Evolutionary conservation across 139 green algal species (phyloP).

Genomic region (Chlamydomonas sphaeroides): DNA sequence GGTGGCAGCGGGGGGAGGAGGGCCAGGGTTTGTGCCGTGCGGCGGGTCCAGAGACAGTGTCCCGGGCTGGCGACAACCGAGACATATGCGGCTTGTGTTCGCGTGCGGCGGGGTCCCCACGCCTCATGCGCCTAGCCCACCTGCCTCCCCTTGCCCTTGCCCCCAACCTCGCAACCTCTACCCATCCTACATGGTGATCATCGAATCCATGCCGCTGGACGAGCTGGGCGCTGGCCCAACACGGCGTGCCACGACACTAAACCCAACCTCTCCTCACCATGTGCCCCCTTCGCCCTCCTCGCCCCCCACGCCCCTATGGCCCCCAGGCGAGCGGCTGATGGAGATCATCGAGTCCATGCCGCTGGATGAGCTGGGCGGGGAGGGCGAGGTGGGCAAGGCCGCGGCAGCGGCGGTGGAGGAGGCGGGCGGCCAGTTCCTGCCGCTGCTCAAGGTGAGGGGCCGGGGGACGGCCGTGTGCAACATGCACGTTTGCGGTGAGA

Average conservation of each 20-base stretch:
- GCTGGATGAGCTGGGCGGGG: constrained; percentile 26
- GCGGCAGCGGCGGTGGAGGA: constrained; percentile 41
- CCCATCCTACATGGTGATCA: no score
- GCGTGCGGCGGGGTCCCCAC: no score
- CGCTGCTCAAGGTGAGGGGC: constrained; percentile 53
- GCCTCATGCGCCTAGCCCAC: no score
- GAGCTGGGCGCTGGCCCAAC: no score
- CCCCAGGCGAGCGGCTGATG: constrained; percentile 46
- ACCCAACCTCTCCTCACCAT: neutral
- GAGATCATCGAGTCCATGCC: constrained; percentile 62
- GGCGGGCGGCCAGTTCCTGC: constrained; percentile 61
- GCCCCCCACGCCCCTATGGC: neutral
- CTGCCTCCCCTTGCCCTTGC: no score
- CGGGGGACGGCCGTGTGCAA: no score
- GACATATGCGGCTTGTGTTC: no score
- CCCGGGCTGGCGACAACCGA: no score
- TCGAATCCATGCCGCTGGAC: no score
- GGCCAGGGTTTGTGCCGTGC: neutral
- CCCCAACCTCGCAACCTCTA: no score
- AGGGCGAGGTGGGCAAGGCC: constrained; percentile 27
- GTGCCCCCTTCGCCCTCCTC: neutral
- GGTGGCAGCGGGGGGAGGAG: neutral
- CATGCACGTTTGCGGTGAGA: neutral
- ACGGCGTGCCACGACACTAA: no score
- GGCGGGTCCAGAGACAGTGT: no score